Evolutionary conservation across 768 basidiomycete species (phyloP).

Genomic region (Lactifluus hygrophoroides): DNA sequence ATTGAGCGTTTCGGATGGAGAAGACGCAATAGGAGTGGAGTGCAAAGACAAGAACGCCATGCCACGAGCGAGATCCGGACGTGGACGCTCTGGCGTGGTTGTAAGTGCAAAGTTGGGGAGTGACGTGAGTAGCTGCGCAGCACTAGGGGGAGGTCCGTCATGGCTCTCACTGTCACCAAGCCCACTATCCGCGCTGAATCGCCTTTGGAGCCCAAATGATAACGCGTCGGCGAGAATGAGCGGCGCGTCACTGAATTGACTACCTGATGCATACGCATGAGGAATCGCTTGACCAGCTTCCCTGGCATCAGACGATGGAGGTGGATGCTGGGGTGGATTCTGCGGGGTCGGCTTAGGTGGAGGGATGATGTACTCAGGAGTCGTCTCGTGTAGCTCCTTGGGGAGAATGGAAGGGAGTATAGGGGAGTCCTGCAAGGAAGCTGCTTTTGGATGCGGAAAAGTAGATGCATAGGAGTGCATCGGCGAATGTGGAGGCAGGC

Average conservation of each 20-base stretch:
- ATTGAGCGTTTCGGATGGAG: slow-evolving; percentile 22
- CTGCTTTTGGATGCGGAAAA: not conserved
- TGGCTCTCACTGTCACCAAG: slow-evolving; percentile 40
- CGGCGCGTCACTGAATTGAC: slow-evolving; percentile 6
- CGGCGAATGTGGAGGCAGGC: slow-evolving; percentile 27
- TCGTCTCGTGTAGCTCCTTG: not conserved
- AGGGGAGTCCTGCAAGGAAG: not conserved
- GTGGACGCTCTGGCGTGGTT: not conserved
- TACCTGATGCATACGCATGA: slow-evolving; percentile 16
- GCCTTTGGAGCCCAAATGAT: slow-evolving; percentile 35
- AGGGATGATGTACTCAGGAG: not conserved
- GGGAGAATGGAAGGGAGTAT: not conserved
- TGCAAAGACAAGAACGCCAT: not conserved
- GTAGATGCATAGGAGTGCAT: slow-evolving; percentile 18
- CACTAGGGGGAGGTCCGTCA: not conserved
- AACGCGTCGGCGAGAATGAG: slow-evolving; percentile 60
- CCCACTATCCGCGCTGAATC: slow-evolving; percentile 35
- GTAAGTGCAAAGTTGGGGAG: not conserved
- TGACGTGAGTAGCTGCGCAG: slow-evolving; percentile 8
- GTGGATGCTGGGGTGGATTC: not conserved
- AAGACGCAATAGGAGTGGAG: slow-evolving; percentile 24
- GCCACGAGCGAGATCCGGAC: not conserved
- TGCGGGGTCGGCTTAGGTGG: not conserved
- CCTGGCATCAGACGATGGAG: not conserved
- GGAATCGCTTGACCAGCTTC: not conserved